Conservation (phyloP, 2,329 filamentous ascomycete genomes). For the Drechslerella dactyloides region DNA sequence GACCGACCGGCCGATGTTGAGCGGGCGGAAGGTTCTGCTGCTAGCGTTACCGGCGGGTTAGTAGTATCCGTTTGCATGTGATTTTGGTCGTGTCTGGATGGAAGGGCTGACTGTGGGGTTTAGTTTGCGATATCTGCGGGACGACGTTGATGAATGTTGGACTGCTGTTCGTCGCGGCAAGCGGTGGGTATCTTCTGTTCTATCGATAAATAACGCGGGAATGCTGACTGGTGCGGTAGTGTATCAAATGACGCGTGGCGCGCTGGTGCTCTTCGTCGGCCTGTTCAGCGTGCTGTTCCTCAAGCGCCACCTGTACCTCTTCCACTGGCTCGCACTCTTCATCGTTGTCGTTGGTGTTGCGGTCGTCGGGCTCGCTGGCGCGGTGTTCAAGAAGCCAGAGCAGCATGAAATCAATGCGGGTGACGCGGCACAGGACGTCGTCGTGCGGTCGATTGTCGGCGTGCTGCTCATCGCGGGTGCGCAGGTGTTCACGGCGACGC, state of each 20-base stretch:
- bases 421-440: conserved; percentile 57
- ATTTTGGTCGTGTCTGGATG: conserved; percentile 2
- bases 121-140: conserved; percentile 86
- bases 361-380: conserved; percentile 86
- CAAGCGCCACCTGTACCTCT: conserved; percentile 76
- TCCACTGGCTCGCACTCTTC: conserved; percentile 88
- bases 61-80: conserved; percentile 3
- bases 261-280: conserved; percentile 92
- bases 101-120: conserved; percentile 5
- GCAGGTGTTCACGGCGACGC: conserved; percentile 94
- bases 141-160: conserved; percentile 98
- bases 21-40: conserved; percentile 73
- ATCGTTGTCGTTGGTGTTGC: conserved; percentile 88
- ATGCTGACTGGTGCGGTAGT: conserved; percentile 58
- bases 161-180: conserved; percentile 88
- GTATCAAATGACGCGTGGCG: conserved; percentile 97
- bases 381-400: conserved; percentile 74
- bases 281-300: conserved; percentile 93
- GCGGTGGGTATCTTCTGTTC: conserved; percentile 60
- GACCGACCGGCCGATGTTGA: conserved; percentile 68
- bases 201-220: neutral
- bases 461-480: conserved; percentile 89
- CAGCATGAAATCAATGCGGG: conserved; percentile 55
- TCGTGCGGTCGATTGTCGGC: conserved; percentile 76
- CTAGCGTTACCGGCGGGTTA: conserved; percentile 75